Conservation (phyloP, 495 filamentous ascomycete genomes). For the Tuber umbilicatum region DNA sequence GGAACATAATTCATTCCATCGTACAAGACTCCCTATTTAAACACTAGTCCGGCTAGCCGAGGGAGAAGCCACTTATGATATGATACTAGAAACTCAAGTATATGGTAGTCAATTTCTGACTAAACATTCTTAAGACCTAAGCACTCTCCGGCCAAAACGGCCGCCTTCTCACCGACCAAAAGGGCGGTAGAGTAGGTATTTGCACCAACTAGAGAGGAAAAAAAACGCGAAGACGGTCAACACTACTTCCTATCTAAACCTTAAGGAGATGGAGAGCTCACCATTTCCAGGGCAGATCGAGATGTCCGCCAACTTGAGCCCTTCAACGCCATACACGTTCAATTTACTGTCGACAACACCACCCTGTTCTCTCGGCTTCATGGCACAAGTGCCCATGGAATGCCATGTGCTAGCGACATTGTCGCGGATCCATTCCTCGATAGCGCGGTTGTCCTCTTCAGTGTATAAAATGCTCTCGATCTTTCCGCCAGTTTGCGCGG, state of each 20-base stretch:
- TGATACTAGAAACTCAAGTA: neutral
- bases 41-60: neutral
- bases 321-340: slow-evolving; percentile 49
- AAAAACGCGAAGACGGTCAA: neutral
- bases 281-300: slow-evolving; percentile 52
- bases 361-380: slow-evolving; percentile 42
- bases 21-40: neutral
- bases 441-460: slow-evolving; percentile 50
- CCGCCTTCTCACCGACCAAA: slow-evolving; percentile 56
- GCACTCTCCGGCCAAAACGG: slow-evolving; percentile 52
- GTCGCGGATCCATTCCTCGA: slow-evolving; percentile 48
- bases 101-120: neutral
- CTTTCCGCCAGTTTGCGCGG: neutral
- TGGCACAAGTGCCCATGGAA: slow-evolving; percentile 46
- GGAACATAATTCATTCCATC: neutral
- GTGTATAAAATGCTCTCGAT: slow-evolving; percentile 46
- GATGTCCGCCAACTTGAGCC: slow-evolving; percentile 48
- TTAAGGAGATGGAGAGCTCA: slow-evolving; percentile 10
- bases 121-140: slow-evolving; percentile 42
- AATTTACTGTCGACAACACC: slow-evolving; percentile 51
- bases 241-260: neutral
- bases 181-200: slow-evolving; percentile 60
- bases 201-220: slow-evolving; percentile 45
- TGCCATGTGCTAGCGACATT: slow-evolving; percentile 51
- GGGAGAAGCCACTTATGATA: neutral